Percentiles rank a stretch among this genome's conserved stretches.
These are phyloP conservation scores for Alnus glutinosa DNA, from an alignment of 306 rosid species.

Conservation along the genomic window DNA sequence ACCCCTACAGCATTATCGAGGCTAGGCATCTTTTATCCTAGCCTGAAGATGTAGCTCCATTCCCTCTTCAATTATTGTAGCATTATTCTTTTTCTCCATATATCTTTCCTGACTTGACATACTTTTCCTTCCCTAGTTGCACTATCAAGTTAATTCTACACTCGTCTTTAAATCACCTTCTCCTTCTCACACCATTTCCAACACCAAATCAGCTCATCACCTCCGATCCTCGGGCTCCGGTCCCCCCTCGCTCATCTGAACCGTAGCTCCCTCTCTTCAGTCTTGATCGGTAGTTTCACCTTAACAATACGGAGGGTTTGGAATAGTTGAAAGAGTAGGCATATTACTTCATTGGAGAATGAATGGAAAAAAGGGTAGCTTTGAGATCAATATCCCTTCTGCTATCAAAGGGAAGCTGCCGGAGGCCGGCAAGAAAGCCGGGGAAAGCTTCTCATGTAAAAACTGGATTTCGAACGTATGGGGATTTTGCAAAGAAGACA, in stretches of 20 bases:
- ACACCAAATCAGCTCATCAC: constrained; percentile 7
- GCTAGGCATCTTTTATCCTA: constrained; percentile 66
- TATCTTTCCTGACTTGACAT: constrained; percentile 39
- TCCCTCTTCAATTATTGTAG: constrained; percentile 44
- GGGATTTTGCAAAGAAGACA: constrained; percentile 58
- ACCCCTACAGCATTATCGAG: constrained; percentile 52
- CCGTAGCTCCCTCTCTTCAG: background rate
- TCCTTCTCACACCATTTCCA: constrained; percentile 8
- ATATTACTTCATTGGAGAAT: constrained; percentile 37
- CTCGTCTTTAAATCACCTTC: constrained; percentile 39
- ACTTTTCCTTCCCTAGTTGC: constrained; percentile 39
- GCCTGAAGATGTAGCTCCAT: constrained; percentile 20
- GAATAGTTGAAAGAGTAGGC: background rate
- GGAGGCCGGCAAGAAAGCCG: constrained; percentile 19
- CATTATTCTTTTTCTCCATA: constrained; percentile 40
- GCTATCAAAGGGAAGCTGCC: constrained; percentile 18
- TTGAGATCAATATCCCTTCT: constrained; percentile 46
- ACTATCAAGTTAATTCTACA: constrained; percentile 19
- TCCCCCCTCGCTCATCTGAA: background rate
- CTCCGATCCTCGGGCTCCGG: background rate
- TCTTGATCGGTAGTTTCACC: background rate
- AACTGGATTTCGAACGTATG: constrained; percentile 42
- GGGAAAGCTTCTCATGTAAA: constrained; percentile 10
- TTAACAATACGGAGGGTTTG: background rate
- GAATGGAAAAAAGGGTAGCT: constrained; percentile 51